Evolutionary conservation across 139 green algal species (phyloP), one percentile per base, ranked within the genome.

Genomic region (Chlamydomonas incerta): DNA sequence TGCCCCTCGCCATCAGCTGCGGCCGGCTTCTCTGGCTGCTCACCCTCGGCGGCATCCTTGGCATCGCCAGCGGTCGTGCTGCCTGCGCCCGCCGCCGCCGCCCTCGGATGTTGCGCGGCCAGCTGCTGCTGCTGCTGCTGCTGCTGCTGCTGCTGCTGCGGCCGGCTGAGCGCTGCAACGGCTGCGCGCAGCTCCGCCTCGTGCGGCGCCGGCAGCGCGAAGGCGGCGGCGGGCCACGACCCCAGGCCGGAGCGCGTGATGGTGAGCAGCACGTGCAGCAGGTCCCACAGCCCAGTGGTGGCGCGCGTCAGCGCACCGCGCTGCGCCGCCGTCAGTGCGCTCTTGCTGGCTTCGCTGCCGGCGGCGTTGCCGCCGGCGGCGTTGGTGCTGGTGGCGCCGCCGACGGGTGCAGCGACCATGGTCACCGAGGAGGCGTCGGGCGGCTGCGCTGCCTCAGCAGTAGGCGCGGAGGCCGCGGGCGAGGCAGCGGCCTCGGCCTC

Each of bases 241-340:
- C 28, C 76, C 5, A 58, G 57, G 14, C 29, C 65, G 23, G 60
- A 46, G 4, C 65, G 77, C 23, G 74, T 66, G 10, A 85, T n/a
- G 20, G 79, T 66, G 11, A 85, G 66, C 50, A 85, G 47, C 47
- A 73, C 65, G 33, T 85, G 31, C 31, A 85, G 66, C 46, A 85
- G 34, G 60, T 75, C 79, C 79, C 79, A 85, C 79, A 85, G 67
- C 1, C 79, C 79, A 0, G 66, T 57, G 23, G 79, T 68, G 9
- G 79, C 66, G 15, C 66, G 52, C 11, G 50, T 33, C 24, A 85
- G 63, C 11, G 47, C 79, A 1, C n/a, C 29, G 31, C 41, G 67
- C 47, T 85, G 79, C 47, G 28, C 79, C 63, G n/a, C 2, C 0
- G 31, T 66, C 23, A 85, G 79, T 14, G n/a, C 41, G 63, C 77